Conservation (phyloP, 2,329 filamentous ascomycete species). For the Raffaelea albimanens region DNA sequence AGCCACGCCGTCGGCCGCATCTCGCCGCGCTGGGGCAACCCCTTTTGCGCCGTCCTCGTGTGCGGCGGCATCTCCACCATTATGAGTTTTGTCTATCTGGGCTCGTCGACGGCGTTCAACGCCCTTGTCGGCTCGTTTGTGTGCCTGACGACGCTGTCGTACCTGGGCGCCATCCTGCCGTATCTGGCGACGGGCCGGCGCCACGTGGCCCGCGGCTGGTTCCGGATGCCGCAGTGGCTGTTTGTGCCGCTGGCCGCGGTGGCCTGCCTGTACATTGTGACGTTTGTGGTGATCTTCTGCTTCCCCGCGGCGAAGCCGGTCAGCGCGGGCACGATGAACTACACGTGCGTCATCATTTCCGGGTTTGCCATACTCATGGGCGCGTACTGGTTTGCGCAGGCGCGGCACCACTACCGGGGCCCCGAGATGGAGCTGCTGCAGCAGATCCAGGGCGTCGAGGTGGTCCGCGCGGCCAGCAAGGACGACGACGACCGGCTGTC, state of each 20-base stretch:
- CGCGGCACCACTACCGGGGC: conserved; percentile 12
- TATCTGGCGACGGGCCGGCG: conserved; percentile 36
- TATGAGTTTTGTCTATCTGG: conserved; percentile 56
- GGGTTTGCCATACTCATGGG: conserved; percentile 28
- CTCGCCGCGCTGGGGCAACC: conserved; percentile 22
- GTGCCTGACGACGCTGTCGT: conserved; percentile 37
- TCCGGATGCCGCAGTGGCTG: conserved; percentile 34
- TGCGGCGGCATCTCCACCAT: conserved; percentile 36
- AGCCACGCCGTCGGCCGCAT: conserved; percentile 20
- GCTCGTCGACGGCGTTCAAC: conserved; percentile 56
- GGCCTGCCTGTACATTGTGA: conserved; percentile 43
- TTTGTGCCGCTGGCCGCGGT: conserved; percentile 34
- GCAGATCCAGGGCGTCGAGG: background rate
- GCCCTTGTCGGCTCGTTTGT: conserved; percentile 49
- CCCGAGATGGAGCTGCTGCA: background rate
- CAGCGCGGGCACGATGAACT: conserved; percentile 38
- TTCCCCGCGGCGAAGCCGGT: conserved; percentile 38
- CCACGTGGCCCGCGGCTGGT: conserved; percentile 43
- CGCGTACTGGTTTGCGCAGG: conserved; percentile 28
- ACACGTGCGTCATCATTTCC: conserved; percentile 32
- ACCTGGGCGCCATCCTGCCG: conserved; percentile 53
- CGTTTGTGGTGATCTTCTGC: conserved; percentile 52
- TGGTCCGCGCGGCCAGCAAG: too few relatives aligned
- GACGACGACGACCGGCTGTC: too few relatives aligned
- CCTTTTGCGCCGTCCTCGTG: conserved; percentile 37